Conservation (phyloP, 176 grass and related monocot genomes). For the Bromus sterilis region DNA sequence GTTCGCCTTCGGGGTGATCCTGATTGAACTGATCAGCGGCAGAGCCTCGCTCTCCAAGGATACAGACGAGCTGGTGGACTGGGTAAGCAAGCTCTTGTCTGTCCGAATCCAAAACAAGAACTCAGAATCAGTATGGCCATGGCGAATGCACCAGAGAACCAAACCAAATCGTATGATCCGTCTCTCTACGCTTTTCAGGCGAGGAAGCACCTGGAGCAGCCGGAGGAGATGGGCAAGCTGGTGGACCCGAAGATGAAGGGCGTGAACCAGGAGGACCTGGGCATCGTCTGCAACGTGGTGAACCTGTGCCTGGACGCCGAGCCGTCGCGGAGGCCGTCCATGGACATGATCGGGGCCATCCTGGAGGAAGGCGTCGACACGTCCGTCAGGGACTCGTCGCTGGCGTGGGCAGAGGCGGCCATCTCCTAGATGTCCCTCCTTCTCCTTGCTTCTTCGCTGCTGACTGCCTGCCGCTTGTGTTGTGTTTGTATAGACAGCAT, state of each 20-base stretch:
- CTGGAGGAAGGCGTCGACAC: conserved; percentile 74
- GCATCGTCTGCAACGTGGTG: conserved; percentile 69
- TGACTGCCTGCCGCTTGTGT: not conserved
- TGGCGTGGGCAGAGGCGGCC: conserved; percentile 83
- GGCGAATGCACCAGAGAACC: not conserved
- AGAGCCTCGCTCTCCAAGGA: conserved; percentile 55
- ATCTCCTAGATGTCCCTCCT: conserved; percentile 30
- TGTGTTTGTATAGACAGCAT: not conserved
- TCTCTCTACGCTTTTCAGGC: conserved; percentile 26
- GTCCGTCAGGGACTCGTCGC: conserved; percentile 52
- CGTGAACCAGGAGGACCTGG: conserved; percentile 55
- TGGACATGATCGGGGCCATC: conserved; percentile 69
- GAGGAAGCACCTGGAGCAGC: conserved; percentile 55
- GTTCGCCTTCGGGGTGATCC: conserved; percentile 68
- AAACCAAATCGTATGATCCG: not conserved
- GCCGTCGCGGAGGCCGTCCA: conserved; percentile 71
- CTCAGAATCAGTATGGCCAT: not conserved
- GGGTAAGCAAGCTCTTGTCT: conserved; percentile 44
- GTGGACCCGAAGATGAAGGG: conserved; percentile 52
- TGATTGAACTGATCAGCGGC: conserved; percentile 82
- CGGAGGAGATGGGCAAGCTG: conserved; percentile 50
- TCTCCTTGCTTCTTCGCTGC: not conserved
- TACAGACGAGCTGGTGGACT: conserved; percentile 46
- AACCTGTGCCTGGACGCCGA: conserved; percentile 81
- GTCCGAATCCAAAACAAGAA: not conserved